Evolutionary conservation across 768 basidiomycete genomes (phyloP), one percentile per base, ranked within the genome.

Genomic region (Nidularia sp.): DNA sequence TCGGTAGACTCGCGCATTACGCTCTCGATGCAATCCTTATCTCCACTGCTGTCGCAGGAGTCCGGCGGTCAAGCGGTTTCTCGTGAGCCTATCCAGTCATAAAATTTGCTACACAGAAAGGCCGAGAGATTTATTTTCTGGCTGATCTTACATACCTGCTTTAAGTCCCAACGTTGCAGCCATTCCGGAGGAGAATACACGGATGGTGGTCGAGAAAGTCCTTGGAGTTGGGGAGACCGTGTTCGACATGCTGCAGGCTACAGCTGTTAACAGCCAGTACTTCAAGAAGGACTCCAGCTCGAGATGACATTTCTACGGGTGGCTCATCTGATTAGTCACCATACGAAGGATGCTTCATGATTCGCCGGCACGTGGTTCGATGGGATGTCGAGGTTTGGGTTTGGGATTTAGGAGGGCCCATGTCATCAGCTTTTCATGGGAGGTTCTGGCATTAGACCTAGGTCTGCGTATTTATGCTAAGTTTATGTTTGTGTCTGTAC

Each of bases 21-120:
- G 80, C 88, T 25, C 70, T 90, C 45, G 96, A 98, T 64, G 89
- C 87, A 10, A 80, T 91, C 48, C 76, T 98, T 34, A 58, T 98
- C 35, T 94, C 94, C 12, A 92, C 96, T 9, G 80, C 98, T 5
- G 70, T 95, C 39, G 96, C 96, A 36, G 96, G 96, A 32, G 86
- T 98, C 54, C 85, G 86, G 66, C 84, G 91, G 53, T 87, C 93
- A 13, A 95, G 88, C 54, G 95, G 95, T 34, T 93, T 93, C 72
- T 70, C 80, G 95, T 97, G 64, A 69, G 93, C 86, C 33, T n/a
- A 18, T 39, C n/a, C 36, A 9, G 9, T 39, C 36, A 39, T 39
- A n/a, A 9, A 9, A 9, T n/a, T 39, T 9, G n/a, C n/a, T 39
- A 39, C 36, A 39, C 36, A 39, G n/a, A n/a, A n/a, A 39, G 8